phyloP scores from a whole-genome alignment of 352 stramenopile genomes.

The Elongisporangium prolatum region DNA sequence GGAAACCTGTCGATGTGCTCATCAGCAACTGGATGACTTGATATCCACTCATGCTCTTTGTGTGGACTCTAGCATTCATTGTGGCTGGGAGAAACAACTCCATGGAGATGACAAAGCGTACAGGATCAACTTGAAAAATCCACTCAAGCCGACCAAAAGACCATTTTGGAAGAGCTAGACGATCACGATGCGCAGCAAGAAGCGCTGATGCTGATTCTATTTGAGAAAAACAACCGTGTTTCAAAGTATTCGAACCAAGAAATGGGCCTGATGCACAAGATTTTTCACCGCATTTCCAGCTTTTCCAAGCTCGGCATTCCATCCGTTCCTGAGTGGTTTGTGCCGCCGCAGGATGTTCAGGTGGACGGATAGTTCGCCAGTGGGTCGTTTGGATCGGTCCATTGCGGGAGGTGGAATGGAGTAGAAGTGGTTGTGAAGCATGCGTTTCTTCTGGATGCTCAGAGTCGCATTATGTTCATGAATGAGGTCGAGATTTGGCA shows the following conservation, averaged over 20 bases:
- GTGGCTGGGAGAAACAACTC: background rate
- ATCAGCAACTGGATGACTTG: background rate
- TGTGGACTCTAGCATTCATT: background rate
- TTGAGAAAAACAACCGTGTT: slow-evolving; percentile 10
- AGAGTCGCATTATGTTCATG: slow-evolving; percentile 13
- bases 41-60: background rate
- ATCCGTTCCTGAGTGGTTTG: slow-evolving; percentile 23
- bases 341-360: slow-evolving; percentile 3
- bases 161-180: slow-evolving; percentile 4
- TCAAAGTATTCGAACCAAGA: slow-evolving; percentile 7
- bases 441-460: slow-evolving; percentile 6
- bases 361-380: slow-evolving; percentile 12
- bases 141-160: slow-evolving; percentile 1
- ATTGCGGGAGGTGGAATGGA: slow-evolving; percentile 25
- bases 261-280: slow-evolving; percentile 3
- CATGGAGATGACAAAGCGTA: background rate
- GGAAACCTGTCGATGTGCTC: background rate
- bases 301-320: too few relatives aligned
- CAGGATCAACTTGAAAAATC: background rate
- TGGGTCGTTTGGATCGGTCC: slow-evolving; percentile 21
- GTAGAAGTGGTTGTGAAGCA: slow-evolving; percentile 26
- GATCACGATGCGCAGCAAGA: slow-evolving; percentile 4
- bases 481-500: slow-evolving; percentile 30
- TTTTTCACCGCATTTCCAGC: too few relatives aligned
- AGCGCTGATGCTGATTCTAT: slow-evolving; percentile 9